phyloP scores from a whole-genome alignment of 306 rosid species.

The Dalbergia oliveri region DNA sequence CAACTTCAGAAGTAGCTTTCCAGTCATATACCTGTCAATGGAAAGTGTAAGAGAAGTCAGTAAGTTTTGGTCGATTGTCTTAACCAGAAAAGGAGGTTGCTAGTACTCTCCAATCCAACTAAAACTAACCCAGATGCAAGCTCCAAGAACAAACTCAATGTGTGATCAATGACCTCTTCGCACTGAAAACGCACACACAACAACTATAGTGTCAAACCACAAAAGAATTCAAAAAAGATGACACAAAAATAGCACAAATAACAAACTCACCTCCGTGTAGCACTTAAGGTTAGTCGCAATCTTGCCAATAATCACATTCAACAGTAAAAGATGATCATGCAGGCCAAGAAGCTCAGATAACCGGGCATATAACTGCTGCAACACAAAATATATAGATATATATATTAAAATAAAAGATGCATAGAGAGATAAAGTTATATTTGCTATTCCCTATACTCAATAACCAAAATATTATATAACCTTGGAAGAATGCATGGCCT shows the following conservation, averaged over 20 bases:
- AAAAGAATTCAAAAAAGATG: constrained; percentile 10
- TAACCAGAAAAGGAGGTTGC: constrained; percentile 42
- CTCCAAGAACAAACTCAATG: constrained; percentile 93
- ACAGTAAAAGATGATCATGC: constrained; percentile 60
- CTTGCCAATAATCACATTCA: constrained; percentile 62
- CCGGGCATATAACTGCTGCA: constrained; percentile 72
- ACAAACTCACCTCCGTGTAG: constrained; percentile 49
- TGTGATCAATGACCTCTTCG: constrained; percentile 97
- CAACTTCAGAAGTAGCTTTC: constrained; percentile 95
- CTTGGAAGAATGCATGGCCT: constrained; percentile 99
- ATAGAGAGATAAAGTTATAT: constrained; percentile 3
- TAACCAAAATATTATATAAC: constrained; percentile 56
- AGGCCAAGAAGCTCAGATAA: constrained; percentile 64
- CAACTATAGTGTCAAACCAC: constrained; percentile 34
- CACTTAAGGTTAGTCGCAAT: constrained; percentile 63
- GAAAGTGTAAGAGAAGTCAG: constrained; percentile 22
- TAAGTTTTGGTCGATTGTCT: constrained; percentile 20
- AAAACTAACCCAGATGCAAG: constrained; percentile 96
- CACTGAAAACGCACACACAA: constrained; percentile 65
- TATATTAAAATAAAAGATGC: background rate
- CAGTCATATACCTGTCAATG: constrained; percentile 90
- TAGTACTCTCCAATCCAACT: constrained; percentile 35
- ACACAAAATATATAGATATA: constrained; percentile 39
- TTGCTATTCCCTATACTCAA: background rate
- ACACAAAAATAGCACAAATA: constrained; percentile 9